phyloP scores from a whole-genome alignment of 2,329 filamentous ascomycete species.

The Cercospora sesami region DNA sequence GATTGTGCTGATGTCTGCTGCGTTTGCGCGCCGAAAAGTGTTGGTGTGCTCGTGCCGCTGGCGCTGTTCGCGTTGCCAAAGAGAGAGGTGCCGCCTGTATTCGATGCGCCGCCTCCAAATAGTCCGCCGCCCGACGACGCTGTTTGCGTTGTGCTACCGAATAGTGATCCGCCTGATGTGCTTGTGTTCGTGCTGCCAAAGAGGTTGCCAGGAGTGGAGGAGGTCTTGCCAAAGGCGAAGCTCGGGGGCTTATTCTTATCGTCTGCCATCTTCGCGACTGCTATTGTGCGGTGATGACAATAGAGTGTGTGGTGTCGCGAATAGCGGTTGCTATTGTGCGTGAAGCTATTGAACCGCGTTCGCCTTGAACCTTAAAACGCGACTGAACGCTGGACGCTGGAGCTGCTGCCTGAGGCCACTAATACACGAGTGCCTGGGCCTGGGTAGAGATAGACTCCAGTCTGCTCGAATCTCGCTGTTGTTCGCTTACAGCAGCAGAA shows the following conservation, averaged over 20 bases:
- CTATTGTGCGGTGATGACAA: conserved; percentile 14
- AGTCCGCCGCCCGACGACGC: conserved; percentile 10
- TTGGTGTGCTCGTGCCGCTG: conserved; percentile 18
- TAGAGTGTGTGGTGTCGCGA: conserved; percentile 1
- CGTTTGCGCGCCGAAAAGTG: conserved; percentile 11
- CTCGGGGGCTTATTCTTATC: conserved; percentile 18
- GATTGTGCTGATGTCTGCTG: conserved; percentile 18
- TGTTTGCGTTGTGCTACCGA: conserved; percentile 13
- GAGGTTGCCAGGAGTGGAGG: conserved; percentile 2
- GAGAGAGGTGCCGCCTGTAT: conserved; percentile 4
- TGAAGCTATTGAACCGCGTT: background rate
- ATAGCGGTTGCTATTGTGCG: conserved; percentile 9
- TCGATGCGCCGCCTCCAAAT: conserved; percentile 14
- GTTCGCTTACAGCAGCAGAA: too few species aligned
- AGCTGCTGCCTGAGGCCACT: too few species aligned
- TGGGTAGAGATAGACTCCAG: too few species aligned
- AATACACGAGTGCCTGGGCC: too few species aligned
- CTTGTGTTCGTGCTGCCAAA: conserved; percentile 18
- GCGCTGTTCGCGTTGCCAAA: conserved; percentile 6
- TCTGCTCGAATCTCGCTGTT: too few species aligned
- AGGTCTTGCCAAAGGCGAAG: conserved; percentile 23
- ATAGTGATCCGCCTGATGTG: conserved; percentile 1
- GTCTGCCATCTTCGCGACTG: conserved; percentile 25
- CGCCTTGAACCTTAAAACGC: too few species aligned
- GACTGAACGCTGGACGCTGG: too few species aligned